phyloP scores from a whole-genome alignment of 225 moss, liverwort and hornwort species.

The Bryoerythrophyllum caledonicum region DNA sequence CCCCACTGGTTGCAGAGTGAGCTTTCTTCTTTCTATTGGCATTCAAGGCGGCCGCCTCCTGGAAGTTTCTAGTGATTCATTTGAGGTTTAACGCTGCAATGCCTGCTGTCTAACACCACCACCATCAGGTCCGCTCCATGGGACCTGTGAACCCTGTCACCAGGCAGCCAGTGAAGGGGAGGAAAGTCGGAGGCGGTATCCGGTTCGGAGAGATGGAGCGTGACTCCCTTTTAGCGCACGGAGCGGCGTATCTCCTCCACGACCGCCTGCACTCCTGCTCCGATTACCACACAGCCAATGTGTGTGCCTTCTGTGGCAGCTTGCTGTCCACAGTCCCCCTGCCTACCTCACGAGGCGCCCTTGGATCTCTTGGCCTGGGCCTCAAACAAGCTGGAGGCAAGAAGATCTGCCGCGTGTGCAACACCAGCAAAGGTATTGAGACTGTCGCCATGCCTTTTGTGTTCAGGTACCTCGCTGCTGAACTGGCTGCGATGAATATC shows the following conservation, averaged over 20 bases:
- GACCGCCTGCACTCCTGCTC: constrained; percentile 93
- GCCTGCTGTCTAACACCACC: neutral
- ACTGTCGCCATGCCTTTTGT: constrained; percentile 92
- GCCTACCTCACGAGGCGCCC: constrained; percentile 41
- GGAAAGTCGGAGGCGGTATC: constrained; percentile 91
- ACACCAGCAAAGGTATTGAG: constrained; percentile 74
- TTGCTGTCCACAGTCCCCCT: constrained; percentile 63
- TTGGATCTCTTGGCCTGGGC: constrained; percentile 62
- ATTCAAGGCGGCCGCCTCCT: too few relatives aligned
- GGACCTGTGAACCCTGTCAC: constrained; percentile 96
- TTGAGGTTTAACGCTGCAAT: neutral
- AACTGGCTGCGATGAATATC: constrained; percentile 96
- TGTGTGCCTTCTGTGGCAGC: constrained; percentile 87
- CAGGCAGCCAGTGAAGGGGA: constrained; percentile 91
- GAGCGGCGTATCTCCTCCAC: constrained; percentile 84
- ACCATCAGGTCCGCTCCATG: constrained; percentile 80
- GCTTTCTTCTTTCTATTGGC: too few relatives aligned
- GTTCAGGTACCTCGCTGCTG: constrained; percentile 92
- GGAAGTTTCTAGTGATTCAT: too few relatives aligned
- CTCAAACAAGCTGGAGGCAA: constrained; percentile 45
- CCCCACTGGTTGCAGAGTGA: too few relatives aligned
- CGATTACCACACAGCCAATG: constrained; percentile 79
- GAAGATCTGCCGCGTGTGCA: constrained; percentile 80
- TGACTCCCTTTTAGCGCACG: constrained; percentile 86
- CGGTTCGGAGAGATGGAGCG: constrained; percentile 99